These are phyloP conservation scores for Coprinopsis cinerea DNA, from an alignment of 768 basidiomycete species.

Conservation along the genomic window DNA sequence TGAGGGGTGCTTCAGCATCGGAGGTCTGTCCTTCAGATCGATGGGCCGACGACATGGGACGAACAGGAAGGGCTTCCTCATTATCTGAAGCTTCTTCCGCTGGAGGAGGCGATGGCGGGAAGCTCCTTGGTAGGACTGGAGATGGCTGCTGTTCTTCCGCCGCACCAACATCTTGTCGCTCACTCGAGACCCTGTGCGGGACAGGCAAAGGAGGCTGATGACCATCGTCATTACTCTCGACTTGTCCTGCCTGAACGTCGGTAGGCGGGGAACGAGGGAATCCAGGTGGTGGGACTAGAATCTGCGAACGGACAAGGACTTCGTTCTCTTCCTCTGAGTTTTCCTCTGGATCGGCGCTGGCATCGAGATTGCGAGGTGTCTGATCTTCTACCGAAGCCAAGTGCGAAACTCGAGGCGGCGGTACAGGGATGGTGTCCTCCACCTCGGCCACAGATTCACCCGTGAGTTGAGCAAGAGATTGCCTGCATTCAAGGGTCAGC, in stretches of 20 bases:
- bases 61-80: slow-evolving; percentile 1
- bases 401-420: slow-evolving; percentile 3
- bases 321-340: slow-evolving; percentile 5
- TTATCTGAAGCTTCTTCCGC: slow-evolving; percentile 19
- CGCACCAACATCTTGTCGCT: background rate
- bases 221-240: slow-evolving; percentile 11
- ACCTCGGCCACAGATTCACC: background rate
- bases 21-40: background rate
- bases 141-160: slow-evolving; percentile 2
- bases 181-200: slow-evolving; percentile 1
- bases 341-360: slow-evolving; percentile 14
- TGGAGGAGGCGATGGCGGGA: slow-evolving; percentile 8
- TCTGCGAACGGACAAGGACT: slow-evolving; percentile 5
- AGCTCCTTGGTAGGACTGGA: background rate
- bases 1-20: background rate
- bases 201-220: slow-evolving; percentile 11
- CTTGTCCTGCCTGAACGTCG: background rate
- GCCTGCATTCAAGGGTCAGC: background rate
- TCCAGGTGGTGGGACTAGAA: background rate
- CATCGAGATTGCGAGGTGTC: slow-evolving; percentile 1
- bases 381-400: background rate
- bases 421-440: background rate
- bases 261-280: background rate
- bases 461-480: background rate
- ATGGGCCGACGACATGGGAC: slow-evolving; percentile 2